Evolutionary conservation across 148 eudicot genomes (phyloP).

Genomic region (Pharnaceum exiguum): DNA sequence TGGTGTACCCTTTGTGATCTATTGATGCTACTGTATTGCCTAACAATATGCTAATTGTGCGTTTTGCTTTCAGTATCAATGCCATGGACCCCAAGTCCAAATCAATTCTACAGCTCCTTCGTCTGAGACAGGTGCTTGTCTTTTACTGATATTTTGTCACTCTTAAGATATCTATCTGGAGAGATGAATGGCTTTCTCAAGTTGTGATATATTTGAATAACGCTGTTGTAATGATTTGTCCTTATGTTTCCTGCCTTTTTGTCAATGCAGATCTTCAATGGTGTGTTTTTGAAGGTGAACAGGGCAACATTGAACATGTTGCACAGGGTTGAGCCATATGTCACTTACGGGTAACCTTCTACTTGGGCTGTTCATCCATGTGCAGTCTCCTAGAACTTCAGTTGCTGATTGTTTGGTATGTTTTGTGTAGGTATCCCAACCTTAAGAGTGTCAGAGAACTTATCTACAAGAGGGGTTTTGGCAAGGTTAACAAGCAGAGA

Average conservation of each 20-base stretch:
- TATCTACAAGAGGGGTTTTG: constrained; percentile 81
- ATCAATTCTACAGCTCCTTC: constrained; percentile 70
- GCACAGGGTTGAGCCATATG: constrained; percentile 86
- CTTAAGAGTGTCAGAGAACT: constrained; percentile 77
- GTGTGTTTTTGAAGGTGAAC: constrained; percentile 79
- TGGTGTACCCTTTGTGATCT: background rate
- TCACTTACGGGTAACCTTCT: constrained; percentile 58
- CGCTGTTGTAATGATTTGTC: background rate
- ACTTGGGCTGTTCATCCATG: background rate
- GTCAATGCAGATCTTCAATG: constrained; percentile 67
- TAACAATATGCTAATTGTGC: background rate
- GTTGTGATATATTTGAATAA: too few relatives aligned
- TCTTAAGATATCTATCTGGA: too few relatives aligned
- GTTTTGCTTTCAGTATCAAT: constrained; percentile 53
- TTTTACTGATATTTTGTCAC: background rate
- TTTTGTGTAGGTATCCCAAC: constrained; percentile 57
- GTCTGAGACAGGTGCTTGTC: constrained; percentile 61
- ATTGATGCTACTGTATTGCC: background rate
- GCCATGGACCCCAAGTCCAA: constrained; percentile 75
- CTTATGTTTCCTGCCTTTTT: background rate
- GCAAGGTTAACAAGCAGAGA: constrained; percentile 69
- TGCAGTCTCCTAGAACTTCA: background rate
- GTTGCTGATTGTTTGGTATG: background rate
- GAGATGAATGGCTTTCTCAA: too few relatives aligned
- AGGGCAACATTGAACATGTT: constrained; percentile 82